These are phyloP conservation scores for Strigomonas culicis DNA, from an alignment of 208 protist species.

Conservation along the genomic window DNA sequence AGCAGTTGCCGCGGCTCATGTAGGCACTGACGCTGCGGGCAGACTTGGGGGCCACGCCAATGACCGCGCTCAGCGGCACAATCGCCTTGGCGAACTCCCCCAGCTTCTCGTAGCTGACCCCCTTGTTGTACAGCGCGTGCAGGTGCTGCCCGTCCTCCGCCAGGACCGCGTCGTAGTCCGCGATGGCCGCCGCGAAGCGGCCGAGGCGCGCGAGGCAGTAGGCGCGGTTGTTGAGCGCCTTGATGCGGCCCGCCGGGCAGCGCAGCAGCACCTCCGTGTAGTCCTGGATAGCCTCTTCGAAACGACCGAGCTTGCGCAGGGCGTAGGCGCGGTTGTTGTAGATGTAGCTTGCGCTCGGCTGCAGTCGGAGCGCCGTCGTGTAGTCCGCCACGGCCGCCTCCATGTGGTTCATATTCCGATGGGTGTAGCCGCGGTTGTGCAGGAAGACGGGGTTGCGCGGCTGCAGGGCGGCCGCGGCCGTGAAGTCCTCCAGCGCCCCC, in stretches of 20 bases:
- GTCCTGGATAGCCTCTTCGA: conserved; percentile 42
- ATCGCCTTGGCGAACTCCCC: conserved; percentile 50
- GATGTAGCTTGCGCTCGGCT: conserved; percentile 23
- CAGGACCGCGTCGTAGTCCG: conserved; percentile 75
- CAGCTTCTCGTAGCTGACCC: conserved; percentile 68
- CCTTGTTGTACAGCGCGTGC: conserved; percentile 86
- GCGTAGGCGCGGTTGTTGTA: conserved; percentile 61
- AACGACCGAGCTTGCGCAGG: conserved; percentile 63
- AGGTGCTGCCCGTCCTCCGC: conserved; percentile 47
- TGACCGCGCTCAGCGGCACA: conserved; percentile 47
- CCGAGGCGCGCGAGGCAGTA: conserved; percentile 68
- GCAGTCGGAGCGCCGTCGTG: conserved; percentile 35
- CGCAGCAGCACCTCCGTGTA: conserved; percentile 54
- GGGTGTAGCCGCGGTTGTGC: conserved; percentile 72
- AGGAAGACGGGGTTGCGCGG: conserved; percentile 56
- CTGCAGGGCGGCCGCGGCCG: conserved; percentile 49
- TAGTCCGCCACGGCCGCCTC: conserved; percentile 75
- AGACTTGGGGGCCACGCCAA: conserved; percentile 54
- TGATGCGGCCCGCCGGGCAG: conserved; percentile 20
- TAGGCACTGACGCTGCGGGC: conserved; percentile 44
- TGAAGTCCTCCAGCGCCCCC: conserved; percentile 64
- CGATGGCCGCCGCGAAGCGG: conserved; percentile 60
- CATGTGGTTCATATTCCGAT: conserved; percentile 59
- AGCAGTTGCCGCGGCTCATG: conserved; percentile 62
- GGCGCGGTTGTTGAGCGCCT: conserved; percentile 77